A percentile compares a stretch with the other conserved stretches of the same genome.
Conservation (phyloP, 2,329 filamentous ascomycete species). For the Penicillium sp. region DNA sequence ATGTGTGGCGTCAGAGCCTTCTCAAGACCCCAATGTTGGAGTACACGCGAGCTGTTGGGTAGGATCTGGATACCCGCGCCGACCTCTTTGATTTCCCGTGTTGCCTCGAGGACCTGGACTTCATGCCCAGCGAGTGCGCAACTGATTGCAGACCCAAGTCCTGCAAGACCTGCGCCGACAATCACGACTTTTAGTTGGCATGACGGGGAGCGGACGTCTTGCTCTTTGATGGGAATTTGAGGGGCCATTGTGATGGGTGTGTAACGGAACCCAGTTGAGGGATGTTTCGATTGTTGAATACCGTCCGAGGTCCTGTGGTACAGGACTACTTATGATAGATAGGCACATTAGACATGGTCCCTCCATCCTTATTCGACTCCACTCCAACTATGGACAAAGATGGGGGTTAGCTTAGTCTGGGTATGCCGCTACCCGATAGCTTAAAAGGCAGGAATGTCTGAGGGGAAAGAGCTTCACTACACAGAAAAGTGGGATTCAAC, state of each 20-base stretch:
- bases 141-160: slow-evolving; percentile 28
- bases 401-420: slow-evolving; percentile 16
- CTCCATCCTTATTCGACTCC: not conserved
- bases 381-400: slow-evolving; percentile 11
- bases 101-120: slow-evolving; percentile 26
- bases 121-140: slow-evolving; percentile 26
- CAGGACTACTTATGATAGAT: slow-evolving; percentile 14
- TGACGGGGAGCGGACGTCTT: slow-evolving; percentile 43
- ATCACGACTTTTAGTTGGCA: slow-evolving; percentile 45
- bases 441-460: slow-evolving; percentile 6
- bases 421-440: slow-evolving; percentile 5
- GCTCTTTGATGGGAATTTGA: slow-evolving; percentile 48
- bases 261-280: not conserved
- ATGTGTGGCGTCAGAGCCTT: slow-evolving; percentile 40
- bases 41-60: slow-evolving; percentile 40
- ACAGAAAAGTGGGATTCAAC: not conserved
- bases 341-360: not conserved
- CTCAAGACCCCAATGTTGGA: slow-evolving; percentile 44
- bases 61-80: slow-evolving; percentile 32
- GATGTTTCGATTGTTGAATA: not conserved
- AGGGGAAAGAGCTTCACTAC: not conserved
- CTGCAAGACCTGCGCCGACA: slow-evolving; percentile 29
- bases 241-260: slow-evolving; percentile 31
- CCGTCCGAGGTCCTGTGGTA: not conserved
- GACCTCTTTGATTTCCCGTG: slow-evolving; percentile 28